Evolutionary conservation across 495 filamentous ascomycete genomes (phyloP).

Genomic region (Neurospora intermedia): DNA sequence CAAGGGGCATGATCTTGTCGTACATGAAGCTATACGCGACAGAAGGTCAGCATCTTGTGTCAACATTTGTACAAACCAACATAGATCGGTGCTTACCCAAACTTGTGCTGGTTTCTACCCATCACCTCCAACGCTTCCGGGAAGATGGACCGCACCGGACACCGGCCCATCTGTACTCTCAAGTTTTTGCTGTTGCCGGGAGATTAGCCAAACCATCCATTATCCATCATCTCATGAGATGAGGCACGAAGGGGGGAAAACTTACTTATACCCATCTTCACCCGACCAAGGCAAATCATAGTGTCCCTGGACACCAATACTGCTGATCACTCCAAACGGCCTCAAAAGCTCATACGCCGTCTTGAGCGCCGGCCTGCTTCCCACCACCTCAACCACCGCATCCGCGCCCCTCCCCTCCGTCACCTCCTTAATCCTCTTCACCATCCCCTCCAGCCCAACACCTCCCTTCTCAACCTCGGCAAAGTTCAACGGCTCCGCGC

Average conservation of each 20-base stretch:
- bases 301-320: constrained; percentile 69
- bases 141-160: constrained; percentile 81
- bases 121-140: constrained; percentile 65
- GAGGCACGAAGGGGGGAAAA: not conserved
- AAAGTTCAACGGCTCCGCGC: constrained; percentile 84
- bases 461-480: constrained; percentile 40
- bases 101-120: constrained; percentile 68
- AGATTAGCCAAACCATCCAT: not conserved
- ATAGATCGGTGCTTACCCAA: constrained; percentile 49
- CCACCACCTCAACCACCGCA: constrained; percentile 86
- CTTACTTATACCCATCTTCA: constrained; percentile 63
- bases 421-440: constrained; percentile 60
- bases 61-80: not conserved
- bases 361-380: constrained; percentile 67
- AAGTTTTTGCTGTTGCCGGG: constrained; percentile 57
- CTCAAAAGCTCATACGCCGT: constrained; percentile 78
- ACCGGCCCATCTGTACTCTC: constrained; percentile 85
- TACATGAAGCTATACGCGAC: constrained; percentile 65
- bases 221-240: not conserved
- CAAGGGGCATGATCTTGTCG: constrained; percentile 84
- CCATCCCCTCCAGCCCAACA: constrained; percentile 40
- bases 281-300: constrained; percentile 62
- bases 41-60: constrained; percentile 3
- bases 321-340: constrained; percentile 79
- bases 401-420: constrained; percentile 83